phyloP scores from a whole-genome alignment of 345 rosid genomes.

The Corchorus olitorius region DNA sequence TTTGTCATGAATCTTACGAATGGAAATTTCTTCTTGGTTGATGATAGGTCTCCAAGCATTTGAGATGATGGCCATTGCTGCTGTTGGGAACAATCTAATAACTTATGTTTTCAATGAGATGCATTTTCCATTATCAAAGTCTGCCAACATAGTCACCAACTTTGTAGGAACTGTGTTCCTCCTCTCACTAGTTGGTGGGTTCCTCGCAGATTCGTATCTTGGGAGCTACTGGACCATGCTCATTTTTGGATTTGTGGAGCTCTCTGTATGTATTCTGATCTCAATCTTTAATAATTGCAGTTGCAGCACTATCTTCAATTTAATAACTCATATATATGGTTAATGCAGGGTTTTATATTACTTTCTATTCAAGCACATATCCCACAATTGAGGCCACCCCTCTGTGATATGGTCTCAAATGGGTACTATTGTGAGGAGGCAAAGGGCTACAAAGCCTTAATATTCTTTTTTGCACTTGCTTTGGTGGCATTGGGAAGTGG shows the following conservation, averaged over 20 bases:
- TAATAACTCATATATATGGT: too few relatives aligned
- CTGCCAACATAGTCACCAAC: constrained; percentile 85
- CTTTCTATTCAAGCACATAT: constrained; percentile 90
- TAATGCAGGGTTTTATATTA: constrained; percentile 76
- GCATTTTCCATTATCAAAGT: constrained; percentile 71
- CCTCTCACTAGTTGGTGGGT: constrained; percentile 84
- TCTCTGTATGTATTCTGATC: constrained; percentile 40
- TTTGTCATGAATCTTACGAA: background rate
- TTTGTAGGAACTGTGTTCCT: constrained; percentile 87
- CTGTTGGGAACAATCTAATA: constrained; percentile 84
- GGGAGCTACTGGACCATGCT: constrained; percentile 66
- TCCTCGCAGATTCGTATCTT: constrained; percentile 78
- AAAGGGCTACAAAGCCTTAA: constrained; percentile 59
- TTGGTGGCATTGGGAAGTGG: constrained; percentile 97
- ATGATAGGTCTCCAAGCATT: constrained; percentile 56
- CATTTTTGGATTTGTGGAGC: constrained; percentile 55
- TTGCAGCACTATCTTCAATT: background rate
- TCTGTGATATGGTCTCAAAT: constrained; percentile 50
- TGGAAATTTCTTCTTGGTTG: background rate
- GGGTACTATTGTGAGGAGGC: constrained; percentile 57
- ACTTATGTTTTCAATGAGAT: constrained; percentile 67
- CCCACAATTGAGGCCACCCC: constrained; percentile 80
- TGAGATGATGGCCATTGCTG: constrained; percentile 78
- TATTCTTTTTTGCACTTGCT: constrained; percentile 72
- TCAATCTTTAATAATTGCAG: background rate